Percentiles rank a stretch among this genome's conserved stretches.
These are phyloP conservation scores for Hevea brasiliensis DNA, from an alignment of 345 rosid species.

Conservation along the genomic window DNA sequence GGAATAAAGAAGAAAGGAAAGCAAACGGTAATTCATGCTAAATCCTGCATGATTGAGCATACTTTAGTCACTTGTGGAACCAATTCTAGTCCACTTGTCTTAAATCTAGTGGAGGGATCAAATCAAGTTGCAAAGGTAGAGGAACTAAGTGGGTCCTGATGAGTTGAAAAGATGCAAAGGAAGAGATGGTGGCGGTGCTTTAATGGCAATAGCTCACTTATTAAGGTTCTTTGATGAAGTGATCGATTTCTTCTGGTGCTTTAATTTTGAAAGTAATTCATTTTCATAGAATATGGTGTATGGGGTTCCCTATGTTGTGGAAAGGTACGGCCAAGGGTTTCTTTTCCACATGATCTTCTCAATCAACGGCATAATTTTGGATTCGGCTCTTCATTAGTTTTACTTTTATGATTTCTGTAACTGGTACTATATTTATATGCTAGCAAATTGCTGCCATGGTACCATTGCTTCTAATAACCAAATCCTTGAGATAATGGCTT, in stretches of 20 bases:
- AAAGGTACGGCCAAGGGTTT: not conserved
- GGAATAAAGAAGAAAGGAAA: not conserved
- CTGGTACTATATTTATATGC: too few relatives aligned
- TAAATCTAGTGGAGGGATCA: not conserved
- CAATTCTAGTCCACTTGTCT: conserved; percentile 7
- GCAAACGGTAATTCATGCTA: not conserved
- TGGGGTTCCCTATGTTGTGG: not conserved
- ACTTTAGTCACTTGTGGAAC: conserved; percentile 1
- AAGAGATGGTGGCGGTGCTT: conserved; percentile 1
- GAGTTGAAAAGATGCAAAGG: conserved; percentile 13
- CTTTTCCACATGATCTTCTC: not conserved
- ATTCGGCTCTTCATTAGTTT: too few relatives aligned
- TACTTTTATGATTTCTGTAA: too few relatives aligned
- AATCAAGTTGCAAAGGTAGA: not conserved
- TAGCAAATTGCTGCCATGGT: too few relatives aligned
- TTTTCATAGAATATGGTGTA: not conserved
- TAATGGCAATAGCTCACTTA: not conserved
- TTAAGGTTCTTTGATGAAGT: not conserved
- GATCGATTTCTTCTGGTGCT: not conserved
- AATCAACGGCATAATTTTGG: too few relatives aligned
- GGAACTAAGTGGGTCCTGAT: conserved; percentile 3
- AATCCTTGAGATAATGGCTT: too few relatives aligned
- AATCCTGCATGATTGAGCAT: not conserved
- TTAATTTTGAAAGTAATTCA: not conserved
- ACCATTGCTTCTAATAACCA: too few relatives aligned